A percentile compares a stretch with the other conserved stretches of the same genome.
Evolutionary conservation across 257 asterid genomes (phyloP).

Genomic region (Hygrophila difformis): DNA sequence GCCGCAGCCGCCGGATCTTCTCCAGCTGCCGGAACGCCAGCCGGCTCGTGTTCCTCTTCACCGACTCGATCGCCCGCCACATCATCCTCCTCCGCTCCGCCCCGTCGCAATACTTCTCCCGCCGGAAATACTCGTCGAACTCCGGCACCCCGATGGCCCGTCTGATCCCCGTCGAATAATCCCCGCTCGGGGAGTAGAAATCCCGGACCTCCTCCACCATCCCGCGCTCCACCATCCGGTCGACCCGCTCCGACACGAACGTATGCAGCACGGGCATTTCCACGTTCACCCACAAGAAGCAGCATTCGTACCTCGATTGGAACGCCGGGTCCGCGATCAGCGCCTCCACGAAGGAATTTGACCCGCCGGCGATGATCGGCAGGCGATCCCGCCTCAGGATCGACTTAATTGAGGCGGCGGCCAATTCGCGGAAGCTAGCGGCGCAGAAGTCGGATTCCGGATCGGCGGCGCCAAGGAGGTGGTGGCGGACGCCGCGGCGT

Average conservation of each 20-base stretch:
- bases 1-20: constrained; percentile 32
- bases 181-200: constrained; percentile 24
- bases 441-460: constrained; percentile 38
- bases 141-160: constrained; percentile 60
- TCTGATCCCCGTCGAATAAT: constrained; percentile 36
- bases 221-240: constrained; percentile 40
- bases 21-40: constrained; percentile 35
- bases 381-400: constrained; percentile 25
- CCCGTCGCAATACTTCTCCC: no score
- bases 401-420: constrained; percentile 20
- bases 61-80: constrained; percentile 25
- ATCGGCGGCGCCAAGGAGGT: constrained; percentile 32
- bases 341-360: constrained; percentile 46
- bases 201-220: constrained; percentile 36
- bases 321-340: constrained; percentile 28
- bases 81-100: constrained; percentile 3
- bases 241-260: constrained; percentile 35
- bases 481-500: constrained; percentile 43
- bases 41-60: constrained; percentile 37
- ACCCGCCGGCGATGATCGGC: constrained; percentile 61
- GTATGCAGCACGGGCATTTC: constrained; percentile 23
- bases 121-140: constrained; percentile 36
- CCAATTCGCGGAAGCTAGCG: constrained; percentile 29
- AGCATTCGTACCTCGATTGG: constrained; percentile 33
- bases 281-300: constrained; percentile 46